Base-by-base conservation (phyloP, 495 filamentous ascomycete genomes). In the Neurospora sp. region DNA sequence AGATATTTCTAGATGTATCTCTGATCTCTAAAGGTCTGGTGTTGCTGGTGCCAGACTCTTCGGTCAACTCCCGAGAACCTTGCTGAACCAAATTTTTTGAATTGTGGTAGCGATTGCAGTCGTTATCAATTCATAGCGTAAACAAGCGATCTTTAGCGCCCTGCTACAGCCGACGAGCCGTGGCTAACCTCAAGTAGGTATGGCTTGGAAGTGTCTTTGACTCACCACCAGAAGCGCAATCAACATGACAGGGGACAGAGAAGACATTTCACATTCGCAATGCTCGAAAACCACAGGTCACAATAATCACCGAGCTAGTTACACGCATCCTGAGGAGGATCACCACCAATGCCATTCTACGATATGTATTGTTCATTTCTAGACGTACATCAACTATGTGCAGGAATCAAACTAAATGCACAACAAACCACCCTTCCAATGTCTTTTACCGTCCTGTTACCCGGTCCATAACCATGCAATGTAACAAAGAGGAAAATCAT, bases 71-170 rank as follows among this genome's bases (percentile, higher is more conserved):
- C 53, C 53, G 22, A 61, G 53, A 61, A 61, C 53, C 53, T 61
- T 61, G 53, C 22, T 61, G 53, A 46, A 44, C 74, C 68, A 71
- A 76, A 74, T 72, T 18, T 71, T 70, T 72, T 42, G 71, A 65
- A 31, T 70, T 72, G 48, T 59, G 41, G 39, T 31, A 18, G 70
- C 42, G 59, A 46, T 68, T 61, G 39, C 65, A 35, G 10, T 48
- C 53, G 53, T 61, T 61, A 39, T 31, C 22, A 41, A 16, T 41
- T 22, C 42, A 35, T 8, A 35, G 12, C 27, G 53, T 61, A 61
- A 61, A 35, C 27, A 61, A 9, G 53, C 14, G 22, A 9, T 31
- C 53, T 18, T 35, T 65, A 65, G 53, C 53, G 27, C 27, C 53
- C 27, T 65, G 14, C 27, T 31, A 35, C 53, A 35, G 12, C 53